These are phyloP conservation scores for Lophiostoma macrostomum DNA, from an alignment of 495 filamentous ascomycete species.

Conservation along the genomic window DNA sequence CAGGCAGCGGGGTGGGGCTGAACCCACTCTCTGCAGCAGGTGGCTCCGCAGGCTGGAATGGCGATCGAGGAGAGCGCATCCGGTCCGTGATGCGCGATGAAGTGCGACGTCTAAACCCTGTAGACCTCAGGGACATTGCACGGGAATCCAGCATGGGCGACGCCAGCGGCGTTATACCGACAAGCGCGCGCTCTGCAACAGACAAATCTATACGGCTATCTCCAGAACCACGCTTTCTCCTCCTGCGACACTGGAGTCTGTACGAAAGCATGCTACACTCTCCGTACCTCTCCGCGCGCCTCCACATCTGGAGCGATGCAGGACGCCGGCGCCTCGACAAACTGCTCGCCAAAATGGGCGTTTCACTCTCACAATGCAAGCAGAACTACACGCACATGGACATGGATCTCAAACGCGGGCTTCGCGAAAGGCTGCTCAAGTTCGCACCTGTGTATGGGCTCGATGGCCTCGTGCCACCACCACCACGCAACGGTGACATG, in stretches of 20 bases:
- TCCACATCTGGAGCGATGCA: slow-evolving; percentile 91
- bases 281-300: slow-evolving; percentile 84
- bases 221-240: slow-evolving; percentile 88
- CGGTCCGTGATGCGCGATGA: slow-evolving; percentile 85
- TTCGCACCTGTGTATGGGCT: slow-evolving; percentile 89
- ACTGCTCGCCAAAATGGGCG: slow-evolving; percentile 95
- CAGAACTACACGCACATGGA: slow-evolving; percentile 98
- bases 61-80: slow-evolving; percentile 77
- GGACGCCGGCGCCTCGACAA: slow-evolving; percentile 92
- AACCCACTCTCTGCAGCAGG: slow-evolving; percentile 50
- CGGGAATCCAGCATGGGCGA: slow-evolving; percentile 51
- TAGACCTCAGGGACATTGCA: slow-evolving; percentile 58
- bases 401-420: slow-evolving; percentile 86
- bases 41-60: slow-evolving; percentile 73
- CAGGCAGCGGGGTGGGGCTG: slow-evolving; percentile 73
- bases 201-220: slow-evolving; percentile 91
- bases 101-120: slow-evolving; percentile 89
- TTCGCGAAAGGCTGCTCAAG: slow-evolving; percentile 80
- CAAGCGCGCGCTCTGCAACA: slow-evolving; percentile 79
- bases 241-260: slow-evolving; percentile 93
- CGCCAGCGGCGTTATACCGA: slow-evolving; percentile 74
- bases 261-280: slow-evolving; percentile 99
- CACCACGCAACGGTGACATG: slow-evolving; percentile 53
- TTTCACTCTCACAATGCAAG: slow-evolving; percentile 87
- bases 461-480: slow-evolving; percentile 79